These are phyloP conservation scores for Auricularia cornea DNA, from an alignment of 768 basidiomycete genomes.

Conservation along the genomic window DNA sequence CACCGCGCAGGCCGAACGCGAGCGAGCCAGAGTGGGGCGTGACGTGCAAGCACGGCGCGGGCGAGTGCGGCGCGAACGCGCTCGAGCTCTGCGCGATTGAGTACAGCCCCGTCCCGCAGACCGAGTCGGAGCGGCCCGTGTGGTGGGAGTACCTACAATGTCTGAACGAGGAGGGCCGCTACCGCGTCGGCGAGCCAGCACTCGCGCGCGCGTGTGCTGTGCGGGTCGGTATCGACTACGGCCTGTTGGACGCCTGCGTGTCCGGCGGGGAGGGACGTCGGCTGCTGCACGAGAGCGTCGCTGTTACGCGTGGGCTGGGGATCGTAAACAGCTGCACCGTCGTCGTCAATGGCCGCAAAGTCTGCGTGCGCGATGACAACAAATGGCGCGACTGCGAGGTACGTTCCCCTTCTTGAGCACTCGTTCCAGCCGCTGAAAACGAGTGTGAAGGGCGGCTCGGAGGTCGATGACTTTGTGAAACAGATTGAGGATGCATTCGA, in stretches of 20 bases:
- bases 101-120: constrained; percentile 37
- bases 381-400: constrained; percentile 78
- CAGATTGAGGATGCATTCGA: constrained; percentile 71
- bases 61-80: constrained; percentile 83
- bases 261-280: constrained; percentile 52
- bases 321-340: constrained; percentile 83
- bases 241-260: constrained; percentile 48
- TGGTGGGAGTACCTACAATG: constrained; percentile 87
- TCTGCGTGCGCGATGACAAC: constrained; percentile 64
- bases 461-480: constrained; percentile 60
- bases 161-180: constrained; percentile 53
- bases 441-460: constrained; percentile 57
- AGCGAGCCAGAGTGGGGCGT: constrained; percentile 68
- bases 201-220: constrained; percentile 60
- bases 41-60: constrained; percentile 67
- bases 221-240: constrained; percentile 62
- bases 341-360: constrained; percentile 55
- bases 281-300: constrained; percentile 56
- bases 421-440: neutral
- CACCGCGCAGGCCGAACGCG: constrained; percentile 43
- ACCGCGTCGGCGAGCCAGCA: constrained; percentile 55
- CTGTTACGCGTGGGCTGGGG: constrained; percentile 33
- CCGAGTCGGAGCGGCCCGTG: neutral
- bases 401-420: constrained; percentile 8
- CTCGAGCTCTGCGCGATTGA: constrained; percentile 78